Evolutionary conservation across 176 grass and related monocot genomes (phyloP), one percentile per base, ranked within the genome.

Genomic region (Poa annua): DNA sequence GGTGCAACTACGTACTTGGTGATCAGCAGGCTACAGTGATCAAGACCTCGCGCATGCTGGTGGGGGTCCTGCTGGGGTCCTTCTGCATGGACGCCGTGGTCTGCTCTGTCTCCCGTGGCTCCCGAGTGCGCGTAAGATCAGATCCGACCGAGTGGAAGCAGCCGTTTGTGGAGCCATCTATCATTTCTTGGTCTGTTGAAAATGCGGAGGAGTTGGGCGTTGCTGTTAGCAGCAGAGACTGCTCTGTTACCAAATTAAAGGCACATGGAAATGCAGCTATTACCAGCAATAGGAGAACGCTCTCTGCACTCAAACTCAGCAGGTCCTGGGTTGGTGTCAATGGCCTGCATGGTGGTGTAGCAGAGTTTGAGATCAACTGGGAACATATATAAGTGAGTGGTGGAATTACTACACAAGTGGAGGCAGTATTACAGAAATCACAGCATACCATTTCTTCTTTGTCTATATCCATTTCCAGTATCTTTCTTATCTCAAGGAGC

Each of bases 71-170:
- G 65, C 71, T 91, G 72, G 72, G 91, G 57, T 96, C 96, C 63
- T 91, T 91, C 42, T 87, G 86, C 86, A 90, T 54, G 66, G 88
- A 88, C 66, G 71, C 70, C 66, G 66, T 74, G 74, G 80, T 85
- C 49, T 90, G 87, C 67, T 92, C 67, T 34, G 78, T 0, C 42
- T 96, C 89, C 76, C 83, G 87, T 76, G 80, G 80, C 42, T 89
- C 91, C 76, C 81, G 76, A 14, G 89, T 99, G 59, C 87, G 91
- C 13, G 93, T 99, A 71, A 96, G 87, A 87, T 99, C 93, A 66
- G 93, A 99, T 57, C 96, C 93, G 22, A 99, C 35, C n/a, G 96
- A 96, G 57, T 94, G 85, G 70, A 99, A 55, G 55, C 89, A 88
- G 53, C 97, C 97, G 13, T 94, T 88, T 39, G 96, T 99, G 13